Conservation (phyloP, 139 green algal genomes). For the Chlamydomonas eustigma region DNA sequence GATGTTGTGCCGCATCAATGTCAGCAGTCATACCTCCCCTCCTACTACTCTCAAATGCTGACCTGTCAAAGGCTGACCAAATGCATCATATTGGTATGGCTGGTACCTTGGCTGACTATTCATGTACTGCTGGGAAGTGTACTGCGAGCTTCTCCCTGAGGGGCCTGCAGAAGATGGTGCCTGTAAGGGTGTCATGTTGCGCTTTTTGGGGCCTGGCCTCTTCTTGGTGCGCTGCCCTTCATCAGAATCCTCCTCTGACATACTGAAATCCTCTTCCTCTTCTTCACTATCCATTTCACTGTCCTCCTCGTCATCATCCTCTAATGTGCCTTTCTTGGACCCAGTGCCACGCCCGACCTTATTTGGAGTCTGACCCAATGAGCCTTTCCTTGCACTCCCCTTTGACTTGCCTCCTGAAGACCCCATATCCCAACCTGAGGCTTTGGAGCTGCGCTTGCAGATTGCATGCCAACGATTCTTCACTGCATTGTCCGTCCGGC, state of each 20-base stretch:
- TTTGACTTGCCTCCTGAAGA: not conserved
- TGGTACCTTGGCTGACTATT: not conserved
- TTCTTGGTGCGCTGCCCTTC: not conserved
- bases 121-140: not conserved
- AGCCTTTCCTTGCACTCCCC: not conserved
- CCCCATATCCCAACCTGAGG: not conserved
- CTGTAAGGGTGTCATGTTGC: not conserved
- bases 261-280: not conserved
- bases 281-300: not conserved
- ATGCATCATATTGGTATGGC: not conserved
- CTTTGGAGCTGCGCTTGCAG: not conserved
- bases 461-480: slow-evolving; percentile 52
- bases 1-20: no score
- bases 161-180: not conserved
- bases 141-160: not conserved
- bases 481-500: slow-evolving; percentile 70
- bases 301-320: not conserved
- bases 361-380: not conserved
- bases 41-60: no score
- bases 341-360: not conserved
- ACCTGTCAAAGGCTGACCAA: not conserved
- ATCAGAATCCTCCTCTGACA: slow-evolving; percentile 6
- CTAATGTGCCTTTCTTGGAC: not conserved
- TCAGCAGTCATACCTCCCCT: no score
- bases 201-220: not conserved